Conservation (phyloP, 2,329 filamentous ascomycete species). For the Neonectria magnoliae region DNA sequence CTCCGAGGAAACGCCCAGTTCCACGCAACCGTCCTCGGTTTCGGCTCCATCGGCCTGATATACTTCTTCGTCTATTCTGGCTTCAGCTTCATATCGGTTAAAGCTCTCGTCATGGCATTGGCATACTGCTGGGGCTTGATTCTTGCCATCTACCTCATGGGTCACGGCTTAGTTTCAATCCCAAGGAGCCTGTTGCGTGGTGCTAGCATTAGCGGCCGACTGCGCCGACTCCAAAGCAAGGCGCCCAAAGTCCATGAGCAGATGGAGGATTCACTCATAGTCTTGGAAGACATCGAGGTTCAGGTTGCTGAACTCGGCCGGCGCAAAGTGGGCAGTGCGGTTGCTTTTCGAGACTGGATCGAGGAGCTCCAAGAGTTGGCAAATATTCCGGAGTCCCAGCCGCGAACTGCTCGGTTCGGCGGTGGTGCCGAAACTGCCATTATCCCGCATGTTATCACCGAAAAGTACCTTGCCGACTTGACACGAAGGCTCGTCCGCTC, state of each 20-base stretch:
- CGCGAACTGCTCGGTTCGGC: constrained; percentile 53
- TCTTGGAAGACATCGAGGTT: constrained; percentile 81
- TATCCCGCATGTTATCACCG: constrained; percentile 86
- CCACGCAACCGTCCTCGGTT: constrained; percentile 80
- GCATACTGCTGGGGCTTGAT: constrained; percentile 94
- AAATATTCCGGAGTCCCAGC: constrained; percentile 71
- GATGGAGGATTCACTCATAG: constrained; percentile 83
- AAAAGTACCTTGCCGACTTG: constrained; percentile 90
- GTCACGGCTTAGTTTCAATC: constrained; percentile 92
- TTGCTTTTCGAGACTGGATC: constrained; percentile 90
- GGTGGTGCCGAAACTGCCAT: constrained; percentile 56
- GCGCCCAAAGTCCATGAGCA: constrained; percentile 88
- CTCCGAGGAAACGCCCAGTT: constrained; percentile 89
- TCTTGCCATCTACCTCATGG: constrained; percentile 96
- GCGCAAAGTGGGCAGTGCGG: constrained; percentile 81
- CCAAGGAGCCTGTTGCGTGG: constrained; percentile 83
- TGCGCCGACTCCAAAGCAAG: constrained; percentile 79
- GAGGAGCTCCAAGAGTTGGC: constrained; percentile 88
- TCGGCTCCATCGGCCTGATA: constrained; percentile 75
- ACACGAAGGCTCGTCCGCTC: constrained; percentile 84
- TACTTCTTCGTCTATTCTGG: constrained; percentile 87
- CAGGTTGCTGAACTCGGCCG: constrained; percentile 83
- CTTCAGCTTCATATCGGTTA: constrained; percentile 76
- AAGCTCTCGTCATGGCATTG: constrained; percentile 88
- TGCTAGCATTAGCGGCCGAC: constrained; percentile 77